These are phyloP conservation scores for Aspergillus caelatus DNA, from an alignment of 2,329 filamentous ascomycete species.

Conservation along the genomic window DNA sequence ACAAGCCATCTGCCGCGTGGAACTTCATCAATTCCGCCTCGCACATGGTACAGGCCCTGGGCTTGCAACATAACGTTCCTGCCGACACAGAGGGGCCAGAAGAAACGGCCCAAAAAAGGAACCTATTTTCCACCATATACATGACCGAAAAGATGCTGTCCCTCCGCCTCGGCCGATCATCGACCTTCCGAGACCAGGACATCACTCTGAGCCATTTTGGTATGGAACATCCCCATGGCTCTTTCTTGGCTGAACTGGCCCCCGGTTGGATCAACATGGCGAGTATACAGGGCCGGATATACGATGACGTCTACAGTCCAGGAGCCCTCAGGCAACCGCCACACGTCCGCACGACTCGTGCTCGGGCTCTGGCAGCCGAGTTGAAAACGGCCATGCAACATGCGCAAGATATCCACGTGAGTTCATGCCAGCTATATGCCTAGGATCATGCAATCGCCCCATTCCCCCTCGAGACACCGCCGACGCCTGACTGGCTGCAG, in stretches of 20 bases:
- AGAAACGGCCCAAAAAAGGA: not conserved
- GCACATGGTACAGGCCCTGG: conserved; percentile 13
- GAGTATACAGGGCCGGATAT: conserved; percentile 17
- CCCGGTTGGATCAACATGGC: conserved; percentile 15
- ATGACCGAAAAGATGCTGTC: not conserved
- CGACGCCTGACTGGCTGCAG: no score
- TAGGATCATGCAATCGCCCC: no score
- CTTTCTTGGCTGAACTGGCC: not conserved
- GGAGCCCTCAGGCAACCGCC: conserved; percentile 14
- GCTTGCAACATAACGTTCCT: conserved; percentile 11
- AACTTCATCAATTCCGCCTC: conserved; percentile 15
- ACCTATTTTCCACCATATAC: conserved; percentile 1
- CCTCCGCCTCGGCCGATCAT: not conserved
- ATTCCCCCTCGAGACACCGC: no score
- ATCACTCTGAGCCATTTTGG: conserved; percentile 5
- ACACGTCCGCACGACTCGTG: conserved; percentile 7
- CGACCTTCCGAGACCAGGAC: conserved; percentile 5
- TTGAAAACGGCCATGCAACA: not conserved
- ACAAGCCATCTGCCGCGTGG: conserved; percentile 12
- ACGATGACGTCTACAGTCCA: conserved; percentile 19
- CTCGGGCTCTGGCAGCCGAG: conserved; percentile 12
- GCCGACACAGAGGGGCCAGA: not conserved
- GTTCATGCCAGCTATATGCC: no score
- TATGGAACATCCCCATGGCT: no score
- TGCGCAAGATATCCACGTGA: not conserved